Evolutionary conservation across 148 eudicot genomes (phyloP).

Genomic region (Dianthus caryophyllus): DNA sequence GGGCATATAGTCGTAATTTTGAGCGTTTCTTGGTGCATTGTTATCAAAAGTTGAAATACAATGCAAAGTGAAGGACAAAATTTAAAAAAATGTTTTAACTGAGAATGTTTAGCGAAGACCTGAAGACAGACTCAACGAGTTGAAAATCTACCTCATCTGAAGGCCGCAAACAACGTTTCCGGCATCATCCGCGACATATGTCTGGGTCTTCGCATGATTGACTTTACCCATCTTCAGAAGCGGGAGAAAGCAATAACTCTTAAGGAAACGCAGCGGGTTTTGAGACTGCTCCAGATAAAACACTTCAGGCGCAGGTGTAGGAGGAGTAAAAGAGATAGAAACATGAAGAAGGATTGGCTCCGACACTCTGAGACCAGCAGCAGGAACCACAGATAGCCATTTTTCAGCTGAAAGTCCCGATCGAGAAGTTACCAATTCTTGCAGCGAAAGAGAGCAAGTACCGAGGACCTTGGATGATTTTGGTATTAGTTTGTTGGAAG

Average conservation of each 20-base stretch:
- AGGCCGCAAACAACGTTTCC: conserved; percentile 67
- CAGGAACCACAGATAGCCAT: conserved; percentile 69
- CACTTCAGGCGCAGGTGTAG: conserved; percentile 51
- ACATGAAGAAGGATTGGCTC: conserved; percentile 59
- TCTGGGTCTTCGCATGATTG: conserved; percentile 45
- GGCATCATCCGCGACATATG: conserved; percentile 51
- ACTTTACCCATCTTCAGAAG: conserved; percentile 37
- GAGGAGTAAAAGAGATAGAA: conserved; percentile 66
- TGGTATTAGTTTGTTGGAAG: conserved; percentile 37
- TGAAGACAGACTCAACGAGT: neutral
- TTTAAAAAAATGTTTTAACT: neutral
- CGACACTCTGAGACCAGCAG: conserved; percentile 25
- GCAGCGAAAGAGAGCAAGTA: conserved; percentile 54
- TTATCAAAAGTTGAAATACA: neutral
- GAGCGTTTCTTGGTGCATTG: neutral
- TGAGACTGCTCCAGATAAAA: conserved; percentile 48
- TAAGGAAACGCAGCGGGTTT: conserved; percentile 24
- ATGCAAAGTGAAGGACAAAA: neutral
- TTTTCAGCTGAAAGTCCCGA: conserved; percentile 59
- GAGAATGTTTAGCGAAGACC: neutral
- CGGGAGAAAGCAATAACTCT: conserved; percentile 53
- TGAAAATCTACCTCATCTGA: conserved; percentile 60
- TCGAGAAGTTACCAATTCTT: conserved; percentile 42
- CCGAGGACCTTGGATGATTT: conserved; percentile 53
- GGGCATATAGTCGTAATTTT: neutral